A percentile compares a stretch with the other conserved stretches of the same genome.
These are phyloP conservation scores for Umbilicus rupestris DNA, from an alignment of 164 flowering plant genomes.

Conservation along the genomic window DNA sequence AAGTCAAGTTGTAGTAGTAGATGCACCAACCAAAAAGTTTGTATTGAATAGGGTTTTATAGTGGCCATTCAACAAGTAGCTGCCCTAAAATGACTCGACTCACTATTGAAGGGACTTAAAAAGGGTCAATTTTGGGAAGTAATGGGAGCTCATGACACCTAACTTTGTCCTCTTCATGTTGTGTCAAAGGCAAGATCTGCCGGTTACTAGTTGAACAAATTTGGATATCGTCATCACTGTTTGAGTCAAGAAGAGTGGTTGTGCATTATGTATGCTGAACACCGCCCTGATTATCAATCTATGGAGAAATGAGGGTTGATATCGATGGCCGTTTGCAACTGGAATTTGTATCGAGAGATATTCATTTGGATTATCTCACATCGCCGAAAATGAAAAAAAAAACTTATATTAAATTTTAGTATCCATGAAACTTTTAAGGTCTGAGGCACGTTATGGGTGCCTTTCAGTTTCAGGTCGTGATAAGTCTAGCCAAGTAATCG, in stretches of 20 bases:
- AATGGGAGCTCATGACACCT: conserved; percentile 4
- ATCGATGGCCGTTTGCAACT: too few relatives aligned
- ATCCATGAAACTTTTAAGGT: too few relatives aligned
- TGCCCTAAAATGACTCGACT: neutral
- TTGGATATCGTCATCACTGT: neutral
- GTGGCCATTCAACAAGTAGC: conserved; percentile 1
- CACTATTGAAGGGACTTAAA: neutral
- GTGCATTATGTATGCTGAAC: neutral
- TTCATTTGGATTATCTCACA: too few relatives aligned
- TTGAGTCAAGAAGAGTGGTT: neutral
- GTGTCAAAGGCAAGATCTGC: neutral
- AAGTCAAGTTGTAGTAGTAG: neutral
- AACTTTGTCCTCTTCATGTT: conserved; percentile 1
- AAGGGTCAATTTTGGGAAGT: neutral
- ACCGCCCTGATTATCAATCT: neutral
- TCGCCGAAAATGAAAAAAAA: too few relatives aligned
- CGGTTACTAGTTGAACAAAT: neutral
- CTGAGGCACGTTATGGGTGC: too few relatives aligned
- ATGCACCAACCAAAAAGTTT: neutral
- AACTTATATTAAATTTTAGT: too few relatives aligned
- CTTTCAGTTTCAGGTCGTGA: too few relatives aligned
- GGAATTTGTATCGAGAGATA: too few relatives aligned
- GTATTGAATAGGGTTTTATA: neutral
- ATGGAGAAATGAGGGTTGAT: too few relatives aligned
- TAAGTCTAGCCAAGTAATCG: too few relatives aligned